Conservation (phyloP, 2,329 filamentous ascomycete species). For the Aspergillus pseudonomiae region DNA sequence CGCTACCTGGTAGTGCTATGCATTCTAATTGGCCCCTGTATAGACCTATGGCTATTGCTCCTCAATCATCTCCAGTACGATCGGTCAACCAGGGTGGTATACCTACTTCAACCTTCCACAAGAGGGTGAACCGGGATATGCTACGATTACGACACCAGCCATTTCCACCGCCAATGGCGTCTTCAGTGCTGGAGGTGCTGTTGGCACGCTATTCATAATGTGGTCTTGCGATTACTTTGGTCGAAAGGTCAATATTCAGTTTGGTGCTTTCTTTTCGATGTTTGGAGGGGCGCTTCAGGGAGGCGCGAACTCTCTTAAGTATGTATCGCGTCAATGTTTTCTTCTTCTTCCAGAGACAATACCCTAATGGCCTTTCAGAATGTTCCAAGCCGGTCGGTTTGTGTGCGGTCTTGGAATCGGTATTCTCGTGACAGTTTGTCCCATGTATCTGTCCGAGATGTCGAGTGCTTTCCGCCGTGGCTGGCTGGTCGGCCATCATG, state of each 20-base stretch:
- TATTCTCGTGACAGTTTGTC: constrained; percentile 47
- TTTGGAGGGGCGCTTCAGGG: constrained; percentile 53
- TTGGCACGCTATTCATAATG: constrained; percentile 54
- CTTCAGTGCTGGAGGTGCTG: constrained; percentile 53
- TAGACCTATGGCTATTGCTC: constrained; percentile 57
- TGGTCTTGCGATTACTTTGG: constrained; percentile 52
- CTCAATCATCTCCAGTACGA: constrained; percentile 55
- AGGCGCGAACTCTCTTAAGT: constrained; percentile 49
- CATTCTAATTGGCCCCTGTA: constrained; percentile 7
- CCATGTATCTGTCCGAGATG: constrained; percentile 51
- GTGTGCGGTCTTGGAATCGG: constrained; percentile 48
- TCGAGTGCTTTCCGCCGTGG: constrained; percentile 45
- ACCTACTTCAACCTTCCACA: constrained; percentile 51
- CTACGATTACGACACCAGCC: constrained; percentile 48
- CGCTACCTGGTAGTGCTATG: background rate
- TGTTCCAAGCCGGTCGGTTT: constrained; percentile 50
- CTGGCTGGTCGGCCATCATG: constrained; percentile 51
- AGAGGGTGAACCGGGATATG: constrained; percentile 49
- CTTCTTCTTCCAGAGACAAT: background rate
- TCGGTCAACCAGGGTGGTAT: constrained; percentile 58
- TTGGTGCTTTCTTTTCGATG: constrained; percentile 48
- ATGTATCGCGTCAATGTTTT: constrained; percentile 14
- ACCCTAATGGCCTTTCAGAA: constrained; percentile 28
- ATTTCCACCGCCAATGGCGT: constrained; percentile 55
- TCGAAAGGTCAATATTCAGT: constrained; percentile 50